A percentile compares a stretch with the other conserved stretches of the same genome.
Conservation (phyloP, 2,329 filamentous ascomycete species). For the Nectriaceae sp. region DNA sequence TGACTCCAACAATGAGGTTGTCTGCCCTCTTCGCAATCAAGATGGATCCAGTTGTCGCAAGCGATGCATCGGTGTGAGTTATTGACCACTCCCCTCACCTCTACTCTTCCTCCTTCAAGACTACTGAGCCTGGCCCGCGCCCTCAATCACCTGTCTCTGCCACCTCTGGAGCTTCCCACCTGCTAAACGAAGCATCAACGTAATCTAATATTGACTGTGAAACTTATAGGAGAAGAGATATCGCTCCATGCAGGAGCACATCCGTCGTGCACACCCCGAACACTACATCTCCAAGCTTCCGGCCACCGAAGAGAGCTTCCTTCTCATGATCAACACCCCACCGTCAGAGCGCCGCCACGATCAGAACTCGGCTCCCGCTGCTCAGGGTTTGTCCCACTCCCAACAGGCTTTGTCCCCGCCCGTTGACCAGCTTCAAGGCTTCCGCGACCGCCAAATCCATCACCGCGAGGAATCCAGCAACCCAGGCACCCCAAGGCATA, state of each 20-base stretch:
- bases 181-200: constrained; percentile 9
- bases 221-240: constrained; percentile 81
- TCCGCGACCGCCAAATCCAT: constrained; percentile 53
- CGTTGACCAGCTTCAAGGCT: constrained; percentile 28
- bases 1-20: constrained; percentile 92
- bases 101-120: background rate
- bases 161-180: background rate
- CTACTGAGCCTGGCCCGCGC: background rate
- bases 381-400: constrained; percentile 33
- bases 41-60: constrained; percentile 97
- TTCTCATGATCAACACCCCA: constrained; percentile 91
- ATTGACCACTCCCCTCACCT: constrained; percentile 15
- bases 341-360: constrained; percentile 69
- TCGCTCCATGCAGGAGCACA: constrained; percentile 99
- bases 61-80: constrained; percentile 95
- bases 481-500: constrained; percentile 67
- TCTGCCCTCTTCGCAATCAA: constrained; percentile 93
- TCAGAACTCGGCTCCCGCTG: constrained; percentile 33
- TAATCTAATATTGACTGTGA: constrained; percentile 27
- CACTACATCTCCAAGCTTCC: constrained; percentile 98
- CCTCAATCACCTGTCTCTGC: constrained; percentile 9
- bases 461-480: constrained; percentile 67
- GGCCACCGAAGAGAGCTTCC: constrained; percentile 96
- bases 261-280: constrained; percentile 92
- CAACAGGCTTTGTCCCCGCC: constrained; percentile 14